Percentiles rank a stretch among this genome's conserved stretches.
Conservation (phyloP, 1,284 basidiomycete species). For the Rhodotorula sp. region DNA sequence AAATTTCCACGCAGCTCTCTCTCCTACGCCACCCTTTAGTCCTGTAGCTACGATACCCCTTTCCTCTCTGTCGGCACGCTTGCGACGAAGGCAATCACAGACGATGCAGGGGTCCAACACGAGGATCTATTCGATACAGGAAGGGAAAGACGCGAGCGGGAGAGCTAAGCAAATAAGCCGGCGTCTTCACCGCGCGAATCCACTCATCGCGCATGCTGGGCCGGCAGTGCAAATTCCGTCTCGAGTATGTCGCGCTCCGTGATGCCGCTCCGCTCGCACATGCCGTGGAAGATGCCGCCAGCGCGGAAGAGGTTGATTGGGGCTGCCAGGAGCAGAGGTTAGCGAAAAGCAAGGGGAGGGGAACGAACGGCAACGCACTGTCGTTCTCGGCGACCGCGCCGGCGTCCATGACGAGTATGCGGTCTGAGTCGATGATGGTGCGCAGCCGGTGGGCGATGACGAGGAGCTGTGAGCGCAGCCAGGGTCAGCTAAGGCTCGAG, state of each 20-base stretch:
- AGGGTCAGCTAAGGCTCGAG: constrained; percentile 27
- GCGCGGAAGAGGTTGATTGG: constrained; percentile 34
- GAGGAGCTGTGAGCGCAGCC: constrained; percentile 37
- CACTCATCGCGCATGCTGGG: neutral
- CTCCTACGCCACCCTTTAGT: neutral
- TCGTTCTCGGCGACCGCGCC: constrained; percentile 65
- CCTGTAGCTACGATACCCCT: constrained; percentile 10
- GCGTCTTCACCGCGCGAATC: neutral
- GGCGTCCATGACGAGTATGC: constrained; percentile 71
- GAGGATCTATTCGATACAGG: neutral
- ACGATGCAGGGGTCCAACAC: neutral
- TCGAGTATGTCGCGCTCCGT: constrained; percentile 24
- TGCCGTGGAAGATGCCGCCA: constrained; percentile 34
- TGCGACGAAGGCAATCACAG: too few species aligned
- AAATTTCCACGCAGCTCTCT: neutral
- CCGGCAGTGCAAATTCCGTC: neutral
- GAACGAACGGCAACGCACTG: constrained; percentile 39
- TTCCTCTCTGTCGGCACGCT: neutral
- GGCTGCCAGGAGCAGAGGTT: constrained; percentile 4
- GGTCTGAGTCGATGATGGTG: constrained; percentile 73
- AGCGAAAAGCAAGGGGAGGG: neutral
- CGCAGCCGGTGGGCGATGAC: constrained; percentile 61
- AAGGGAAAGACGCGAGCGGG: neutral
- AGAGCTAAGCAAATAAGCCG: neutral
- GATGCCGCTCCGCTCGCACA: constrained; percentile 38